Base-by-base conservation (phyloP, 768 basidiomycete species). In the Rhodotorula paludigena region DNA sequence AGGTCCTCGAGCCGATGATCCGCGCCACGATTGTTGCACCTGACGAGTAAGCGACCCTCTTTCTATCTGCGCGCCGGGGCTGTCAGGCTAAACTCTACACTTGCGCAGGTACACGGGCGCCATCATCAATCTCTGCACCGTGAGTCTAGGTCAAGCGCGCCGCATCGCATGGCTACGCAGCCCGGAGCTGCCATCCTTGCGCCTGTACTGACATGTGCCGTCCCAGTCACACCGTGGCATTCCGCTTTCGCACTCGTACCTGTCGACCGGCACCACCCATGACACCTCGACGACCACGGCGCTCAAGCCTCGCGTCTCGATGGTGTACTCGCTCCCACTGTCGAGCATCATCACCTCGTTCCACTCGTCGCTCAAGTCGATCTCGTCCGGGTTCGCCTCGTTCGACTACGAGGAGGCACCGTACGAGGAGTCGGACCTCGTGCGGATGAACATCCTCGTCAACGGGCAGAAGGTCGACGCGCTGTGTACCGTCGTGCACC, bases 331-430 rank as follows among this genome's bases (percentile, higher is more conserved):
- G 4, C 76, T 98, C n/a, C 94, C 94, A 30, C 80, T 98, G 70
- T 87, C 87, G 75, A 91, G 94, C 78, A 89, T 98, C 62, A 91
- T 98, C 5, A 90, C 89, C 4, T 86, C 92, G 78, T 98, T 99
- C 78, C 98, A 96, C 77, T 89, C 93, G 77, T 86, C 89, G 75
- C 83, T 99, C 61, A 99, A 99, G 79, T 88, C 90, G 75, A 84
- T 91, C 59, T 90, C 89, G 75, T 92, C 88, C 18, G 92, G 90
- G 15, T 92, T 89, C 76, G 90, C 90, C 25, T 90, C 89, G 76
- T 93, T 93, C 77, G 91, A 92, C 89, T 99, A 99, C 75, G 93
- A 98, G 78, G 89, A 93, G 77, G 90, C 86, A 10, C 93, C 91
- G 2, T 98, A 97, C 78, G 71, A 73, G 51, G 33, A 60, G 47